Evolutionary conservation across 2,329 filamentous ascomycete genomes (phyloP), one percentile per base, ranked within the genome.

Genomic region (Tolypocladium tundrense): DNA sequence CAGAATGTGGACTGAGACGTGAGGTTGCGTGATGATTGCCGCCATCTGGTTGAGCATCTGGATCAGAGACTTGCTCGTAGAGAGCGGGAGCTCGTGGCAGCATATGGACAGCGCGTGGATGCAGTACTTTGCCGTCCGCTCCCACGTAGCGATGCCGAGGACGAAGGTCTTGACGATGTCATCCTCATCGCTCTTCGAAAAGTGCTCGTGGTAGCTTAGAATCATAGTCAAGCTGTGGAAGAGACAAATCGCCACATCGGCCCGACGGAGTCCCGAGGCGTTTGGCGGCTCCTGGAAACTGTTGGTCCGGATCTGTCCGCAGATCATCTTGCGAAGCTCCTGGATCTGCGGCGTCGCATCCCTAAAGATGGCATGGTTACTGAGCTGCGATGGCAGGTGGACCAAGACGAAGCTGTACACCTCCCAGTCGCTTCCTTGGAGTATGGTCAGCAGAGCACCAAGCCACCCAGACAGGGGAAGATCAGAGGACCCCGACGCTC

Each of bases 31-130:
- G 67, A 99, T 96, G 67, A 97, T 95, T 65, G 92, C 90, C 1
- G 92, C 88, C 90, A 99, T 96, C 69, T 91, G 93, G 66, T 92
- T 88, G 57, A 99, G 79, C 63, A 97, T 90, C 52, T 86, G 88
- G 52, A 93, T 88, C 60, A 97, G 79, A 24, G 86, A 88, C 69
- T 93, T 96, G 68, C 88, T 90, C 55, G 92, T 89, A 14, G 93
- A 93, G 21, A 88, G 81, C 3, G 94, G 92, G 33, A 97, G 82
- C 71, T 99, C 94, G 67, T 97, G 91, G 70, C 92, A 97, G 75
- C 93, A 97, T 60, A 99, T 88, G 0, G 91, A 92, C 24, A 99
- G 77, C 0, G 93, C 93, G 70, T 99, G 93, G 56, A 99, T 96
- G 72, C 94, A 99, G 61, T 86, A 89, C 67, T 92, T 94, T 24